Conservation (phyloP, 2,329 filamentous ascomycete genomes). For the Aspergillus proliferans region DNA sequence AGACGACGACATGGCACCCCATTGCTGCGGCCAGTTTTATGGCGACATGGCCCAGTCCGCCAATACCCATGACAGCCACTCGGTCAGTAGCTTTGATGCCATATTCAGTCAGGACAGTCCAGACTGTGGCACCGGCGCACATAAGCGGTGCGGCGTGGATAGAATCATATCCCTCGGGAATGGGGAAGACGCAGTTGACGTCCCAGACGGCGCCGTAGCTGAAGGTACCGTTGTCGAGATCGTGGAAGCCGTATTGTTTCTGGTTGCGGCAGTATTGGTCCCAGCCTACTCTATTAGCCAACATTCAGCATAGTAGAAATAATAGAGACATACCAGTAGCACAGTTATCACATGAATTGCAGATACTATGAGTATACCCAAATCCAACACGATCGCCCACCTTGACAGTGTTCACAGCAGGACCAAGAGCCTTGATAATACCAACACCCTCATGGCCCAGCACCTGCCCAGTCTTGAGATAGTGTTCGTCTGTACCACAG, state of each 20-base stretch:
- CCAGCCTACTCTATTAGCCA: conserved; percentile 9
- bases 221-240: conserved; percentile 30
- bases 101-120: conserved; percentile 55
- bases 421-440: conserved; percentile 44
- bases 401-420: conserved; percentile 42
- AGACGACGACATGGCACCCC: conserved; percentile 50
- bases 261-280: conserved; percentile 29
- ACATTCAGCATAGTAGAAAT: too few relatives aligned
- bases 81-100: conserved; percentile 59
- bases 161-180: conserved; percentile 26
- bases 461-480: conserved; percentile 11
- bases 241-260: conserved; percentile 24
- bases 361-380: conserved; percentile 29
- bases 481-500: conserved; percentile 22
- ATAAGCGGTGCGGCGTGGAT: conserved; percentile 29
- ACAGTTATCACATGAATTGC: conserved; percentile 31
- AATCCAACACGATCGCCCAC: conserved; percentile 36
- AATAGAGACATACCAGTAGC: conserved; percentile 8
- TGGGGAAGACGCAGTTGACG: conserved; percentile 32
- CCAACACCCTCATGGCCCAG: conserved; percentile 54
- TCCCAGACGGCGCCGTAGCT: conserved; percentile 27
- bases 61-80: conserved; percentile 65
- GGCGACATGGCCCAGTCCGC: conserved; percentile 66
- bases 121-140: conserved; percentile 37
- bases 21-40: conserved; percentile 63